phyloP scores from a whole-genome alignment of 208 protist species.

The Trypanosoma boissoni region DNA sequence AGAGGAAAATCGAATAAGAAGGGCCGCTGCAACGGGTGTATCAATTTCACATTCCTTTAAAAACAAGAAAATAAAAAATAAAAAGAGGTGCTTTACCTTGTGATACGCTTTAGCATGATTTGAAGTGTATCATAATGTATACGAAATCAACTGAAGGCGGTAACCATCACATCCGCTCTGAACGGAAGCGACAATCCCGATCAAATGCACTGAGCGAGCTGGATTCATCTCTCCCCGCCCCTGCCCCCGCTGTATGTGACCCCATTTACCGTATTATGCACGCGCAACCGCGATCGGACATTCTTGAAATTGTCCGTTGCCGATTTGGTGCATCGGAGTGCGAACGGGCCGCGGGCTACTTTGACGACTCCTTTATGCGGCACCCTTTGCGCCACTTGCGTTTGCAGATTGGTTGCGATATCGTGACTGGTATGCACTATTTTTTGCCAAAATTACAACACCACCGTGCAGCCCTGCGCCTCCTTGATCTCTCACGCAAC shows the following conservation, averaged over 20 bases:
- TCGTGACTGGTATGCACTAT: slow-evolving; percentile 52
- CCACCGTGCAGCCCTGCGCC: slow-evolving; percentile 61
- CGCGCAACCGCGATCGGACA: slow-evolving; percentile 65
- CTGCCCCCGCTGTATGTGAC: slow-evolving; percentile 22
- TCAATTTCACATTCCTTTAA: too few relatives aligned
- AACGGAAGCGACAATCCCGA: too few relatives aligned
- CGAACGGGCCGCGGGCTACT: slow-evolving; percentile 66
- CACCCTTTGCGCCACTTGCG: slow-evolving; percentile 76
- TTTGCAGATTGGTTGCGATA: slow-evolving; percentile 78
- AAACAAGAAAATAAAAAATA: slow-evolving; percentile 1
- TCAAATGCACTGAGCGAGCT: too few relatives aligned
- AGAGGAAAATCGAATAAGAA: too few relatives aligned
- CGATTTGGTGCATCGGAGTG: slow-evolving; percentile 68
- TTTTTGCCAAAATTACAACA: slow-evolving; percentile 64
- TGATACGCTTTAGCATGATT: too few relatives aligned
- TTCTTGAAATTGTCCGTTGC: slow-evolving; percentile 77
- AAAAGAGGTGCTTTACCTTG: too few relatives aligned
- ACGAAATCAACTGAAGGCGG: neutral
- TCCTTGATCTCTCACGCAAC: slow-evolving; percentile 83
- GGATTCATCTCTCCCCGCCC: neutral
- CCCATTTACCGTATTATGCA: slow-evolving; percentile 89
- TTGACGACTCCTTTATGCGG: slow-evolving; percentile 69
- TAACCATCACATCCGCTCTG: too few relatives aligned
- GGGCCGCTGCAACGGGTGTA: too few relatives aligned
- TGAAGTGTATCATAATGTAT: too few relatives aligned